Conservation (phyloP, 164 flowering plant genomes). For the Aristolochia contorta region DNA sequence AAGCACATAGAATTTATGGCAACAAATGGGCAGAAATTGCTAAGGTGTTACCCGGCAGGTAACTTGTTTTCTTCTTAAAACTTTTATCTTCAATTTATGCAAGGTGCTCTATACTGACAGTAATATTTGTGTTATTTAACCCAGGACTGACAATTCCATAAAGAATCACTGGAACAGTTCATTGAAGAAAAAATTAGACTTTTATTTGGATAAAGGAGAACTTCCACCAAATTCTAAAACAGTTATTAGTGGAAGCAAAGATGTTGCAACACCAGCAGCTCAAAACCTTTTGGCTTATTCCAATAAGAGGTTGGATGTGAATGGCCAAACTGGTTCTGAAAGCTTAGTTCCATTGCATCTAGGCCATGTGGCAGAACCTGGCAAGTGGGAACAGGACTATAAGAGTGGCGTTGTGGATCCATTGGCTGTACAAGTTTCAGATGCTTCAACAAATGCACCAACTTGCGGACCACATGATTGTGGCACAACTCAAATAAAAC, state of each 20-base stretch:
- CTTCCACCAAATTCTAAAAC: conserved; percentile 52
- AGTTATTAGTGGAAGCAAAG: conserved; percentile 26
- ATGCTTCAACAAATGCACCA: conserved; percentile 20
- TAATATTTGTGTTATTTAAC: background rate
- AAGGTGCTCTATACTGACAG: background rate
- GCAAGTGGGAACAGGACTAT: conserved; percentile 33
- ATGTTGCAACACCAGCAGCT: conserved; percentile 15
- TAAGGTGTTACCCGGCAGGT: conserved; percentile 92
- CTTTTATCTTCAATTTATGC: background rate
- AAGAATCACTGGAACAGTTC: conserved; percentile 99
- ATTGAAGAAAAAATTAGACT: conserved; percentile 76
- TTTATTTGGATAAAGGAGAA: conserved; percentile 63
- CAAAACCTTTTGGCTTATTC: conserved; percentile 20
- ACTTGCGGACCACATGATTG: conserved; percentile 32
- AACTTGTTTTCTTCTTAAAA: background rate
- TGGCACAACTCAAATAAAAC: conserved; percentile 22
- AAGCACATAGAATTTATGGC: conserved; percentile 67
- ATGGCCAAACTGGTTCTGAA: conserved; percentile 38
- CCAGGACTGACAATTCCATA: conserved; percentile 94
- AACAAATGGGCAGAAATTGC: conserved; percentile 99
- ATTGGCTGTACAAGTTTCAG: conserved; percentile 14
- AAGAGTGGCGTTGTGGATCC: conserved; percentile 26
- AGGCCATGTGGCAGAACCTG: conserved; percentile 18
- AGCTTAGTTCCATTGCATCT: conserved; percentile 1
- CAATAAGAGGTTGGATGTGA: conserved; percentile 33